Conservation (phyloP, 2,329 filamentous ascomycete genomes). For the Clathrospora elynae region DNA sequence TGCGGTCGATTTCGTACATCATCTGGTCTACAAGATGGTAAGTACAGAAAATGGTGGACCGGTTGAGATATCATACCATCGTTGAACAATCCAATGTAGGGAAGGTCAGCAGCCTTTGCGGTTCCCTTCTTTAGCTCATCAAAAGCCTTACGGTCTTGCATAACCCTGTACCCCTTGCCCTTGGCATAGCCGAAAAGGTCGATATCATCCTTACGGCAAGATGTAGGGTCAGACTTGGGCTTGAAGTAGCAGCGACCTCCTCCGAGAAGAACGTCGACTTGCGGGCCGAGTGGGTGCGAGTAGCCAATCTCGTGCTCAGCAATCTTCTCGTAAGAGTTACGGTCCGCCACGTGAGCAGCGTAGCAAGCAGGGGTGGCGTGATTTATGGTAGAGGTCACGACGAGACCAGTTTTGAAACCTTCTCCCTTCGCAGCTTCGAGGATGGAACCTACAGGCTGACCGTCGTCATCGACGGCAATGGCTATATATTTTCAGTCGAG, state of each 20-base stretch:
- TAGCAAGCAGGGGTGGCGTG: conserved; percentile 31
- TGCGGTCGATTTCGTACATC: conserved; percentile 46
- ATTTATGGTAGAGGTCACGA: conserved; percentile 52
- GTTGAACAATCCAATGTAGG: conserved; percentile 50
- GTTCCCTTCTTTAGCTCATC: conserved; percentile 39
- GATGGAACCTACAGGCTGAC: conserved; percentile 47
- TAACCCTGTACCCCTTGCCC: conserved; percentile 45
- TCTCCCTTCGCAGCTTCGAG: conserved; percentile 50
- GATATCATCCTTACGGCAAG: conserved; percentile 48
- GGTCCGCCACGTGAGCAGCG: conserved; percentile 43
- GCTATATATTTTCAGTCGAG: conserved; percentile 15
- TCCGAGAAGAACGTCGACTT: conserved; percentile 50
- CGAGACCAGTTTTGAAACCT: conserved; percentile 51
- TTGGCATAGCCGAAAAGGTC: conserved; percentile 47
- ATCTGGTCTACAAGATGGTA: conserved; percentile 29
- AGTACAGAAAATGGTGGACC: neutral
- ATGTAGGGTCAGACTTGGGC: conserved; percentile 44
- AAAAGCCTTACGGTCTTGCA: conserved; percentile 46
- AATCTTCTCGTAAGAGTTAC: conserved; percentile 46
- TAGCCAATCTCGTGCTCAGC: conserved; percentile 51
- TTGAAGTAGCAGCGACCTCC: conserved; percentile 52
- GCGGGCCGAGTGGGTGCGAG: conserved; percentile 48
- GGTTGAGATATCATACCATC: conserved; percentile 28
- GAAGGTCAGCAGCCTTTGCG: conserved; percentile 33
- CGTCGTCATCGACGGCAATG: conserved; percentile 43